These are phyloP conservation scores for Colletotrichum ledebouriae DNA, from an alignment of 2,329 filamentous ascomycete genomes.

Conservation along the genomic window DNA sequence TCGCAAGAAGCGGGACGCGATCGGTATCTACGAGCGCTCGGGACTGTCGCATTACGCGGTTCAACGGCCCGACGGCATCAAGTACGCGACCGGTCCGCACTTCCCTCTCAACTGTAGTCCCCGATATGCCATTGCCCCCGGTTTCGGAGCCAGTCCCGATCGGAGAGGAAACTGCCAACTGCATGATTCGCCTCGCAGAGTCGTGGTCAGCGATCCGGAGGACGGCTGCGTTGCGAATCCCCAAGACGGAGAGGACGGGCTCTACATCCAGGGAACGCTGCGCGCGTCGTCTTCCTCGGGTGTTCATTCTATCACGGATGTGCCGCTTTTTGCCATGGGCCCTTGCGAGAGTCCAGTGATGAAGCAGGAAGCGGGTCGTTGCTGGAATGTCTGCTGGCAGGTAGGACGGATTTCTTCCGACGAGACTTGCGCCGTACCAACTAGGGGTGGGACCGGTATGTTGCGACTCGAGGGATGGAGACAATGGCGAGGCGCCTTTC, in stretches of 20 bases:
- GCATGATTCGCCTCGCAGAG: conserved; percentile 72
- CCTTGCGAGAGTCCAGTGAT: conserved; percentile 72
- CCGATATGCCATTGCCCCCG: conserved; percentile 84
- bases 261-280: conserved; percentile 82
- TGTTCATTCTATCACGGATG: conserved; percentile 84
- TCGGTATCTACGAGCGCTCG: conserved; percentile 80
- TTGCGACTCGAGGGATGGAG: neutral
- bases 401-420: conserved; percentile 29
- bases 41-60: conserved; percentile 82
- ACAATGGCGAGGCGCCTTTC: neutral
- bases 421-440: neutral
- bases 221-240: conserved; percentile 77
- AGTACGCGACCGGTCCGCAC: conserved; percentile 79
- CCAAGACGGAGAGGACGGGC: conserved; percentile 74
- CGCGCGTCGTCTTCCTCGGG: conserved; percentile 73
- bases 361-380: conserved; percentile 44
- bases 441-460: neutral
- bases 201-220: conserved; percentile 63
- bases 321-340: conserved; percentile 82
- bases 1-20: conserved; percentile 80
- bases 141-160: conserved; percentile 79
- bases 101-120: conserved; percentile 90
- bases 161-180: conserved; percentile 83
- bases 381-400: conserved; percentile 13
- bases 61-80: conserved; percentile 67